phyloP scores from a whole-genome alignment of 805 yeast genomes.

The Metschnikowia aberdeeniae region DNA sequence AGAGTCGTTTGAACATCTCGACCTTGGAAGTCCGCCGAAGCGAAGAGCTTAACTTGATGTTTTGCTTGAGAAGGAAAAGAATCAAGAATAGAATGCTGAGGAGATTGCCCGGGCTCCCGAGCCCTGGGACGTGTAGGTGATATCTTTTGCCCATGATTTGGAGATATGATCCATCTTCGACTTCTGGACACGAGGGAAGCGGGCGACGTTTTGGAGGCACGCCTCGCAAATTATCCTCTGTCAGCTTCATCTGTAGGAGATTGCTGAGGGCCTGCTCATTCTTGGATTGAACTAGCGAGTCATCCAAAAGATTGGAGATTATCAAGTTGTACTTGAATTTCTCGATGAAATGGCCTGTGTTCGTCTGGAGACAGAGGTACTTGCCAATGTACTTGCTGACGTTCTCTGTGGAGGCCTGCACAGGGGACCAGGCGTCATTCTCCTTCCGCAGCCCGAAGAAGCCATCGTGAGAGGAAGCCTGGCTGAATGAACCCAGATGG shows the following conservation, averaged over 20 bases:
- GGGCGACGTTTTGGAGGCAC: constrained; percentile 1
- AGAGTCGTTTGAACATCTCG: constrained; percentile 28
- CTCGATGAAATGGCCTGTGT: constrained; percentile 30
- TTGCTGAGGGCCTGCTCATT: constrained; percentile 33
- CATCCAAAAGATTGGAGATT: constrained; percentile 37
- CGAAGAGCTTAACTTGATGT: constrained; percentile 2
- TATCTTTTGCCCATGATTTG: constrained; percentile 16
- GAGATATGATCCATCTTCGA: constrained; percentile 23
- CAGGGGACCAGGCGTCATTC: neutral
- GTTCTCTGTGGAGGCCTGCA: constrained; percentile 13
- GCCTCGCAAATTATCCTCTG: constrained; percentile 2
- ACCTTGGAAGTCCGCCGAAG: constrained; percentile 13
- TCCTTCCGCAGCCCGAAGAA: neutral
- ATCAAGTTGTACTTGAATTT: constrained; percentile 39
- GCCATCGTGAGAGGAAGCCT: constrained; percentile 3
- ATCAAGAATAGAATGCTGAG: constrained; percentile 23
- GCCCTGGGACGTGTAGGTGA: constrained; percentile 1
- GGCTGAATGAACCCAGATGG: constrained; percentile 6
- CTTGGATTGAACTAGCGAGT: constrained; percentile 39
- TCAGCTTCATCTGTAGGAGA: constrained; percentile 7
- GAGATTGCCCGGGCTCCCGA: constrained; percentile 11
- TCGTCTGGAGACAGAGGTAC: constrained; percentile 20
- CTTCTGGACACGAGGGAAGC: neutral
- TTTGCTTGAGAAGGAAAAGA: constrained; percentile 26
- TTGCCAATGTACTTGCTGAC: constrained; percentile 23